phyloP scores from a whole-genome alignment of 1,284 basidiomycete genomes.

The Ceratobasidium sp. region DNA sequence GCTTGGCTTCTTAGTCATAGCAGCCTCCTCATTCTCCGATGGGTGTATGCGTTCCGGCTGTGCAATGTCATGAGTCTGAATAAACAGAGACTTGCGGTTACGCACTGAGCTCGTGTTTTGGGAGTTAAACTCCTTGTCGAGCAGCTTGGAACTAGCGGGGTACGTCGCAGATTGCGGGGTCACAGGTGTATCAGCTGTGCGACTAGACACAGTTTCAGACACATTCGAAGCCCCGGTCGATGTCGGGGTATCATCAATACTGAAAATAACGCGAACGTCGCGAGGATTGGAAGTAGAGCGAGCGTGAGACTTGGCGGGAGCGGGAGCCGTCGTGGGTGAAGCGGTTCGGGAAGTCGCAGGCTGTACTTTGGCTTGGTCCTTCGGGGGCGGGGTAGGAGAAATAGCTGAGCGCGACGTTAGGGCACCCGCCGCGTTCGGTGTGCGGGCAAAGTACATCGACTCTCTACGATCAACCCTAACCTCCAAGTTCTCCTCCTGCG shows the following conservation, averaged over 20 bases:
- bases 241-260: background rate
- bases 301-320: background rate
- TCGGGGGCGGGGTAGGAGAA: background rate
- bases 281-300: conserved; percentile 7
- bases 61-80: conserved; percentile 5
- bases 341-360: background rate
- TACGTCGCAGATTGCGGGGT: background rate
- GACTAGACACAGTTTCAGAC: background rate
- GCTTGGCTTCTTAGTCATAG: conserved; percentile 1
- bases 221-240: background rate
- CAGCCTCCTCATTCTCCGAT: background rate
- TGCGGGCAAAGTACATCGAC: conserved; percentile 26
- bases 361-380: background rate
- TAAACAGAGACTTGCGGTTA: conserved; percentile 26
- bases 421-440: background rate
- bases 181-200: background rate
- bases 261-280: conserved; percentile 20
- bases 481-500: background rate
- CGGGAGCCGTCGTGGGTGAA: background rate
- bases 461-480: background rate
- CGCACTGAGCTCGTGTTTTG: conserved; percentile 21
- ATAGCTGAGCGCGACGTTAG: background rate
- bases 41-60: conserved; percentile 1
- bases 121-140: background rate
- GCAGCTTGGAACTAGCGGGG: background rate